These are phyloP conservation scores for Coemansia pectinata DNA, from an alignment of 192 early-diverging fungal species.

Conservation along the genomic window DNA sequence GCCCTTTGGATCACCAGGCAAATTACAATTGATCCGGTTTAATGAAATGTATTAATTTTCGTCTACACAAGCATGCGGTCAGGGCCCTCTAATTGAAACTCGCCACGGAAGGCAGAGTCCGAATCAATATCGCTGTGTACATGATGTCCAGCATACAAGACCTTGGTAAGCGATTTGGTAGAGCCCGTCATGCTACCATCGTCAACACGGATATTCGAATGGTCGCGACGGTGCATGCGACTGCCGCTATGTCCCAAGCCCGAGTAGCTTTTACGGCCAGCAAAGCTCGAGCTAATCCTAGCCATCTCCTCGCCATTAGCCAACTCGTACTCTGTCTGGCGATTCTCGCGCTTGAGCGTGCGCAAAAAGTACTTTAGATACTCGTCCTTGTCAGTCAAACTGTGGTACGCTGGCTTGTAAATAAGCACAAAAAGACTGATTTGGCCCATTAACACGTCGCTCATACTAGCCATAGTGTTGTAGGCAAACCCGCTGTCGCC, in stretches of 20 bases:
- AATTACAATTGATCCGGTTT: neutral
- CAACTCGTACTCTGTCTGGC: conserved; percentile 35
- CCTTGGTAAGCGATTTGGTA: conserved; percentile 22
- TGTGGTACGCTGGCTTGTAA: conserved; percentile 25
- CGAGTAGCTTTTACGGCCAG: neutral
- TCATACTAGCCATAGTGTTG: conserved; percentile 34
- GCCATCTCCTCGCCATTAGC: conserved; percentile 36
- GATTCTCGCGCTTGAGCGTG: conserved; percentile 23
- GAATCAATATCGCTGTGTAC: neutral
- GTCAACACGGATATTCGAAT: neutral
- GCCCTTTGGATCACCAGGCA: no score
- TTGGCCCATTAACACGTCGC: conserved; percentile 31
- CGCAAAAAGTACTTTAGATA: conserved; percentile 31
- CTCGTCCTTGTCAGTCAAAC: conserved; percentile 15
- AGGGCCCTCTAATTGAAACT: neutral
- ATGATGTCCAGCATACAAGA: neutral
- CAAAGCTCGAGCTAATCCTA: conserved; percentile 5
- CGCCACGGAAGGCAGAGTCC: neutral
- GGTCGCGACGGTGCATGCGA: neutral
- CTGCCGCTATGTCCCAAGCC: neutral
- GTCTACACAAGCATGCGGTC: conserved; percentile 10
- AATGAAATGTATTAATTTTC: neutral
- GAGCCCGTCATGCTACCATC: conserved; percentile 18
- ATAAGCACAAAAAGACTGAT: conserved; percentile 25
- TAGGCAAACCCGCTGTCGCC: conserved; percentile 33